Conservation (phyloP, 805 yeast species). For the Pichia ethanolica region DNA sequence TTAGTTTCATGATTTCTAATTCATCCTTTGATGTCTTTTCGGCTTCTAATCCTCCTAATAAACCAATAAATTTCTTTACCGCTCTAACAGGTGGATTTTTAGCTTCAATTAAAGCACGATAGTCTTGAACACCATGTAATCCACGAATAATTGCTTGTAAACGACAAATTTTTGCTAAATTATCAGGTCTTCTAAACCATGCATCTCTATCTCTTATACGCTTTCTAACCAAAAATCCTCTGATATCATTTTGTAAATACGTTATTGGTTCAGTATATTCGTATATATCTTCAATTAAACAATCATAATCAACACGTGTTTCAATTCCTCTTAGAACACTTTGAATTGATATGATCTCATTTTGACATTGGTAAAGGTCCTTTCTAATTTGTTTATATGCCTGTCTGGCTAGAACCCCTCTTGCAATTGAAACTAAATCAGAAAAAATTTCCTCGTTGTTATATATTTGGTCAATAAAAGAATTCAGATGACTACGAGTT, state of each 20-base stretch:
- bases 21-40: conserved; percentile 34
- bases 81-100: conserved; percentile 74
- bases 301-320: conserved; percentile 48
- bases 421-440: conserved; percentile 34
- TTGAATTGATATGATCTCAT: conserved; percentile 41
- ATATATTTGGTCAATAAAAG: conserved; percentile 34
- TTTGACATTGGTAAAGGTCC: conserved; percentile 16
- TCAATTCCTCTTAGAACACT: conserved; percentile 57
- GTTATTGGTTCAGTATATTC: conserved; percentile 33
- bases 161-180: conserved; percentile 53
- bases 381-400: conserved; percentile 15
- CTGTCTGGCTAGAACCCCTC: conserved; percentile 36
- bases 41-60: conserved; percentile 52
- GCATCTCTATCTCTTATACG: conserved; percentile 27
- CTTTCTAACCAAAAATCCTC: conserved; percentile 41
- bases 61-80: conserved; percentile 65
- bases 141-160: conserved; percentile 73
- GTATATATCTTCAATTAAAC: conserved; percentile 46
- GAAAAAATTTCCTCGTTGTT: conserved; percentile 33
- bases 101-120: conserved; percentile 58
- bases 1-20: conserved; percentile 4
- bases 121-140: conserved; percentile 61
- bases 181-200: conserved; percentile 42
- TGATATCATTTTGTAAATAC: conserved; percentile 45
- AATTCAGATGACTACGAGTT: conserved; percentile 40